Base-by-base conservation (phyloP, 352 stramenopile genomes). In the Phytophthora megakarya region DNA sequence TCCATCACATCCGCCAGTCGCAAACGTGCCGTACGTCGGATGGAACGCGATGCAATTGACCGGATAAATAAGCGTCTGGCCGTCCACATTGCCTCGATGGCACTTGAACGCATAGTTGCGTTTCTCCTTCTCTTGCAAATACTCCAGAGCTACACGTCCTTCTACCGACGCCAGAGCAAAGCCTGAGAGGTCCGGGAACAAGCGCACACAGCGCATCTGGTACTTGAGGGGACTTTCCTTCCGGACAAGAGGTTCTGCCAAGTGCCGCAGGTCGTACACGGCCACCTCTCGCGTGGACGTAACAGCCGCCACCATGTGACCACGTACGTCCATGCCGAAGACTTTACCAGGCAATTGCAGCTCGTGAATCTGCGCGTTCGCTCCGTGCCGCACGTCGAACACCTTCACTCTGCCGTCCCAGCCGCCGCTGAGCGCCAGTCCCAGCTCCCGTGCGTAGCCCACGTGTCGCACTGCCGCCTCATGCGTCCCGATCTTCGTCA, bases 41-140 rank as follows among this genome's bases (percentile, higher is more conserved):
- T 99, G 95, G 78, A 99, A 99, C 3, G 93, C 92, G 50, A 99
- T 87, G 16, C 89, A 73, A 75, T 99, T 99, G 8, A 99, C 96
- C 0, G 95, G 93, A 75, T 97, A 99, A 35, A 98, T 88, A 50
- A 90, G 81, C 33, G 89, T 87, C 60, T 90, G 75, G 63, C 82
- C 78, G 54, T 89, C 79, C 40, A 92, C 67, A 62, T 94, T 93
- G 57, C 93, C 88, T 32, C 97, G 88, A 75, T 99, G 97, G 72
- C 97, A 99, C 72, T 99, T 99, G 83, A 99, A 99, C 32, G 96
- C 95, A 74, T 99, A 99, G 64, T 94, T 98, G 46, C 73, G 74
- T 64, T 85, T 86, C 47, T 78, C 79, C 44, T 70, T 52, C 52
- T 94, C 85, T 22, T 88, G 75, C 54, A 98, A 82, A 75, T 98